These are phyloP conservation scores for Aspergillus sp. DNA, from an alignment of 2,329 filamentous ascomycete species.

Conservation along the genomic window DNA sequence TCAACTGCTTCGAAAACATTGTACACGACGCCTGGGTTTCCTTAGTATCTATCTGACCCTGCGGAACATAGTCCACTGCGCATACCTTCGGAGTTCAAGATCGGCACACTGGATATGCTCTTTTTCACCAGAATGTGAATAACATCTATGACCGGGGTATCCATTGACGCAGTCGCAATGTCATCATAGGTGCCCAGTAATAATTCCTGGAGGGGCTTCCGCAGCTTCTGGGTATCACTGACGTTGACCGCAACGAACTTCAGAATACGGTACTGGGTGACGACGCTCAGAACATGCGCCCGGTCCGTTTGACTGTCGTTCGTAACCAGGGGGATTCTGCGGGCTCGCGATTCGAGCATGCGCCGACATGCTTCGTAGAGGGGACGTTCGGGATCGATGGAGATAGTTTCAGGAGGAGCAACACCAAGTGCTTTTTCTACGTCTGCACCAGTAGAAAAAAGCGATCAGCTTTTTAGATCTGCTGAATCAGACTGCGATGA, in stretches of 20 bases:
- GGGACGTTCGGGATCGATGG: slow-evolving; percentile 83
- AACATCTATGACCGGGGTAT: slow-evolving; percentile 84
- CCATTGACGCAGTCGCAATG: slow-evolving; percentile 78
- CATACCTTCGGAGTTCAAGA: slow-evolving; percentile 67
- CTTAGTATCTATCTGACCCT: not conserved
- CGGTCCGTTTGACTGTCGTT: slow-evolving; percentile 88
- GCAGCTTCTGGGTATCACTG: slow-evolving; percentile 77
- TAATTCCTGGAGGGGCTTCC: slow-evolving; percentile 79
- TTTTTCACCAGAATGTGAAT: slow-evolving; percentile 88
- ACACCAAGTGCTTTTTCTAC: slow-evolving; percentile 93
- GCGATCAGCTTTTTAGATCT: not conserved
- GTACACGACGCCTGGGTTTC: slow-evolving; percentile 57
- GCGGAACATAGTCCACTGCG: not conserved
- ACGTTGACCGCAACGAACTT: slow-evolving; percentile 98
- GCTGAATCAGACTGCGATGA: slow-evolving; percentile 2
- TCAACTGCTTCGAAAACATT: slow-evolving; percentile 98
- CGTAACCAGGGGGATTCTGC: slow-evolving; percentile 88
- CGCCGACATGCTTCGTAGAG: slow-evolving; percentile 91
- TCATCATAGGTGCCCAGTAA: slow-evolving; percentile 76
- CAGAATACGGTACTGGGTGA: slow-evolving; percentile 96
- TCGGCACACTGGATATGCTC: slow-evolving; percentile 92
- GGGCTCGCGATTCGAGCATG: slow-evolving; percentile 89
- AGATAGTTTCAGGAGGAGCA: slow-evolving; percentile 84
- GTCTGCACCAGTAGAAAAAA: slow-evolving; percentile 48
- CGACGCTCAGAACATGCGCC: slow-evolving; percentile 89